phyloP scores from a whole-genome alignment of 345 rosid species.

The Pelargonium nanum region DNA sequence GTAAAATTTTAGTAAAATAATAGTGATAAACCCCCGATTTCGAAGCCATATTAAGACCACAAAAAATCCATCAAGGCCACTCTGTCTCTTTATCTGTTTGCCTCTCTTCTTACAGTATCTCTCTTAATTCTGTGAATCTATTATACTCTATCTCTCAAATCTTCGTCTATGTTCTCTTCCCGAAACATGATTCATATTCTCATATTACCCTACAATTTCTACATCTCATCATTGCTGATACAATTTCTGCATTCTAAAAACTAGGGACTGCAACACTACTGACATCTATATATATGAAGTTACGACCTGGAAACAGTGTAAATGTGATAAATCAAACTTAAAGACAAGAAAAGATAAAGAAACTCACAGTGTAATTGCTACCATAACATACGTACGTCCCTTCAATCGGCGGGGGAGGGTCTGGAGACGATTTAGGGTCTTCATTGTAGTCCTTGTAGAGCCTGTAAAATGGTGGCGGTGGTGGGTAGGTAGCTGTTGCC shows the following conservation, averaged over 20 bases:
- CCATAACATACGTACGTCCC: constrained; percentile 77
- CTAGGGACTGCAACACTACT: too few relatives aligned
- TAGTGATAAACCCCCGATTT: neutral
- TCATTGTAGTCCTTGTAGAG: constrained; percentile 72
- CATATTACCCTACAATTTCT: too few relatives aligned
- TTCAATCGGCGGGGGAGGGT: constrained; percentile 67
- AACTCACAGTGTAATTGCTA: constrained; percentile 57
- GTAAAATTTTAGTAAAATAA: neutral
- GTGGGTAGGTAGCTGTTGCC: constrained; percentile 91
- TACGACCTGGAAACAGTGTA: neutral
- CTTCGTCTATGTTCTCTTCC: too few relatives aligned
- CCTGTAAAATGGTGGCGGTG: constrained; percentile 82
- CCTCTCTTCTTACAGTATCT: too few relatives aligned
- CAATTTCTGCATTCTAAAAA: too few relatives aligned
- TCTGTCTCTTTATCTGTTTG: neutral
- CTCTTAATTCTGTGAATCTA: too few relatives aligned
- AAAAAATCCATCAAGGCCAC: neutral
- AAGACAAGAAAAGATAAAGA: neutral
- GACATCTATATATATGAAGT: neutral
- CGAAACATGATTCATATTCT: too few relatives aligned
- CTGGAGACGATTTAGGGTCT: constrained; percentile 61
- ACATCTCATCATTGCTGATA: too few relatives aligned
- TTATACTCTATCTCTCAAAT: neutral
- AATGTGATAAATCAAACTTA: too few relatives aligned
- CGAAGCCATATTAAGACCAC: neutral